phyloP scores from a whole-genome alignment of 768 basidiomycete species.

The Rickenella mellea region DNA sequence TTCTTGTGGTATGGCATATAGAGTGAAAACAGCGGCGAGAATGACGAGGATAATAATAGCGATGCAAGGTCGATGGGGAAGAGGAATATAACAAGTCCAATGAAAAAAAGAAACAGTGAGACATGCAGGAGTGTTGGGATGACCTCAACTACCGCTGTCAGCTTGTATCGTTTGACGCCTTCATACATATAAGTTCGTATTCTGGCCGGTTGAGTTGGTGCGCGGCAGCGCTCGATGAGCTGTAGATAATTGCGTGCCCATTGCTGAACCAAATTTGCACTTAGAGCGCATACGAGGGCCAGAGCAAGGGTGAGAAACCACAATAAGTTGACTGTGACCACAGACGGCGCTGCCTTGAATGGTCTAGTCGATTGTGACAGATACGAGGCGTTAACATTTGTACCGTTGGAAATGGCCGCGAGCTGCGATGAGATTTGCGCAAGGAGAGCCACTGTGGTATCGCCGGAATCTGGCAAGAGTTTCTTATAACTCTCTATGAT shows the following conservation, averaged over 20 bases:
- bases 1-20: no score
- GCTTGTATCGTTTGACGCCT: background rate
- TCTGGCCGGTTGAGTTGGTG: background rate
- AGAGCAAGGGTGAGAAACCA: slow-evolving; percentile 2
- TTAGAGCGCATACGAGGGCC: slow-evolving; percentile 2
- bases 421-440: slow-evolving; percentile 6
- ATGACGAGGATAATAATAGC: no score
- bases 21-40: no score
- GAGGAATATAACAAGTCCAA: slow-evolving; percentile 1
- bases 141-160: background rate
- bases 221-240: background rate
- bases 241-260: background rate
- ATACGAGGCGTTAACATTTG: background rate
- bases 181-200: background rate
- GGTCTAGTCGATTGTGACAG: no score
- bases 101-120: slow-evolving; percentile 3
- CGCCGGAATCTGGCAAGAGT: slow-evolving; percentile 7
- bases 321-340: background rate
- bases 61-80: no score
- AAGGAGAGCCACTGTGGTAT: background rate
- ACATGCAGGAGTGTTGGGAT: slow-evolving; percentile 1
- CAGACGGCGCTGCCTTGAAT: background rate
- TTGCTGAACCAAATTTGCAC: slow-evolving; percentile 1
- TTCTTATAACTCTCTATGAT: slow-evolving; percentile 10
- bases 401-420: background rate